Conservation (phyloP, 345 rosid genomes). For the Eucalyptus decipiens region DNA sequence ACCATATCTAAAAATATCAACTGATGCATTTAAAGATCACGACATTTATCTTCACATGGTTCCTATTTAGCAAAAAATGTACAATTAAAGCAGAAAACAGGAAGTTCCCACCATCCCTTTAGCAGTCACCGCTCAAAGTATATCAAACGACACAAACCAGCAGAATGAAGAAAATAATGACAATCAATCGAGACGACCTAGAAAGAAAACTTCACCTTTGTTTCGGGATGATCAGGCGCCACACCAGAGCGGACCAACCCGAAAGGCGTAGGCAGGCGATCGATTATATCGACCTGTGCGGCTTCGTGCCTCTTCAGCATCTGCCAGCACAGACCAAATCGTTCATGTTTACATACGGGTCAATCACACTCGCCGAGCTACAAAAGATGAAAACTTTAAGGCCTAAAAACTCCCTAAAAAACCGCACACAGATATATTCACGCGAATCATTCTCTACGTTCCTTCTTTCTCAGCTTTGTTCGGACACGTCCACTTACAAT, state of each 20-base stretch:
- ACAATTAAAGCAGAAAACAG: neutral
- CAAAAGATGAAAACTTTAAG: neutral
- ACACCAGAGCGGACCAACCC: constrained; percentile 96
- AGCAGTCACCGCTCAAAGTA: neutral
- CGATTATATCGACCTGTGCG: constrained; percentile 64
- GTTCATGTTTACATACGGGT: neutral
- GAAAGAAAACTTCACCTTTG: constrained; percentile 38
- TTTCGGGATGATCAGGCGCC: constrained; percentile 96
- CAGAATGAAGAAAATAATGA: neutral
- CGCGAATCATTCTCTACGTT: neutral
- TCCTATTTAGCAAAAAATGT: neutral
- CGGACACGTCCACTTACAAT: neutral
- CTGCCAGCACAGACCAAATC: constrained; percentile 10
- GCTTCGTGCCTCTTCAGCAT: constrained; percentile 57
- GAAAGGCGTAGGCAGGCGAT: constrained; percentile 83
- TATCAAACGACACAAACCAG: neutral
- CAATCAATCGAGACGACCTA: neutral
- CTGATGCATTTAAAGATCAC: neutral
- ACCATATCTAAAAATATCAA: neutral
- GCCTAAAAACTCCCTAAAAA: neutral
- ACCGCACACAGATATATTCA: neutral
- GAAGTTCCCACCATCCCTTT: neutral
- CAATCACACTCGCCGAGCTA: neutral
- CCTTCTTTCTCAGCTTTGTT: neutral
- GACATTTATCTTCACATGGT: neutral